A percentile compares a stretch with the other conserved stretches of the same genome.
Conservation (phyloP, 805 yeast genomes). For the Suhomyces tanzawaensis region DNA sequence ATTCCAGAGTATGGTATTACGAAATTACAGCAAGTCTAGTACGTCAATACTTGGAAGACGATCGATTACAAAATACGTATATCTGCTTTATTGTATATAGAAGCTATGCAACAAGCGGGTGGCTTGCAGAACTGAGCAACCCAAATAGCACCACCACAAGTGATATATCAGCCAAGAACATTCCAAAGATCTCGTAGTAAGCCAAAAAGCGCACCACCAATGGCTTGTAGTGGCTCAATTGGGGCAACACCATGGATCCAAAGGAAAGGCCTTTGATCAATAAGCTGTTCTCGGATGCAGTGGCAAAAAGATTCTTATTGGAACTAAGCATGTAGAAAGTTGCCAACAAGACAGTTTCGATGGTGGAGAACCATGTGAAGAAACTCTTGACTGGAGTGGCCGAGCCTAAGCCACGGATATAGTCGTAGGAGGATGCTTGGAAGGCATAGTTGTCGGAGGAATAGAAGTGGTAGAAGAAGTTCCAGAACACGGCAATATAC, state of each 20-base stretch:
- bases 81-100: conserved; percentile 4
- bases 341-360: conserved; percentile 34
- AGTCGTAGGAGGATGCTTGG: conserved; percentile 23
- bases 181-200: conserved; percentile 37
- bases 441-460: conserved; percentile 17
- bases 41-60: no score
- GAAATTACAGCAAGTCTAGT: no score
- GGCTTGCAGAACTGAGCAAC: conserved; percentile 22
- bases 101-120: background rate
- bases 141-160: conserved; percentile 40
- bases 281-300: conserved; percentile 24
- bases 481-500: conserved; percentile 21
- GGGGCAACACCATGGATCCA: conserved; percentile 36
- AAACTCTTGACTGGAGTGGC: conserved; percentile 17
- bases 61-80: background rate
- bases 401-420: conserved; percentile 21
- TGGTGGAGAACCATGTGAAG: conserved; percentile 26
- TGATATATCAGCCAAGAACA: conserved; percentile 36
- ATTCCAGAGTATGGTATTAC: no score
- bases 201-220: conserved; percentile 26
- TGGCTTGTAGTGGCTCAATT: conserved; percentile 26
- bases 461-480: conserved; percentile 35
- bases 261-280: conserved; percentile 28
- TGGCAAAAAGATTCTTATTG: conserved; percentile 21
- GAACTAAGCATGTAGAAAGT: conserved; percentile 31